Evolutionary conservation across 108 stramenopile genomes (phyloP), one percentile per base, ranked within the genome.

Genomic region (Phaeodactylum tricornutum): DNA sequence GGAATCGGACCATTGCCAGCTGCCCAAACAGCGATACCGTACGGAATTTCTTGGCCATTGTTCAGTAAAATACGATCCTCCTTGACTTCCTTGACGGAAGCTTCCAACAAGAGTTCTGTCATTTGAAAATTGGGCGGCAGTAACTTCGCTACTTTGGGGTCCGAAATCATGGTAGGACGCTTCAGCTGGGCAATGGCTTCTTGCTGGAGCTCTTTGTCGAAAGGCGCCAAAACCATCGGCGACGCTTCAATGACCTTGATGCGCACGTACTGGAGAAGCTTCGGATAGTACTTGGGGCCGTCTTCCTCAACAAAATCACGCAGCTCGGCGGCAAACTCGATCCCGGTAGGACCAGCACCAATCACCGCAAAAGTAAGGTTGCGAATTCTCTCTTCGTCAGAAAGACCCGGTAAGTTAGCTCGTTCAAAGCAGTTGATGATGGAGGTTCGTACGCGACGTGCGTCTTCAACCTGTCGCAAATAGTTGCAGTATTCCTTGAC

Each of bases 231-330:
- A 25, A 96, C 70, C 20, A 69, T 64, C 11, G 80, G 53, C 0
- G 85, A 63, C n/a, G 96, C 96, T 57, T 96, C 96, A 43, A 96
- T 84, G 17, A 96, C 62, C 64, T 87, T 94, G 50, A 97, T 89
- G 11, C 90, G 66, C 21, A 95, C 89, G 50, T 66, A 73, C 40
- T 75, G 74, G 27, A 95, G 50, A 30, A 95, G 47, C 0, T 84
- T 58, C 6, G 88, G 87, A 55, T 92, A 97, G 55, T 75, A 97
- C 47, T 83, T 87, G 17, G 85, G 79, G 20, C 81, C 82, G 53
- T 98, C 95, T 35, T 79, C 53, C 50, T 92, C 93, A 50, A 97
- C 67, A 62, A 94, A 97, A 61, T 97, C 96, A 29, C 89, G 55
- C 46, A 97, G 69, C 58, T 97, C 96, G 0, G 85, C 76, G 11